Percentiles rank a stretch among this genome's conserved stretches.
Evolutionary conservation across 163 green algal species (phyloP).

Genomic region (Chlorella variabilis): DNA sequence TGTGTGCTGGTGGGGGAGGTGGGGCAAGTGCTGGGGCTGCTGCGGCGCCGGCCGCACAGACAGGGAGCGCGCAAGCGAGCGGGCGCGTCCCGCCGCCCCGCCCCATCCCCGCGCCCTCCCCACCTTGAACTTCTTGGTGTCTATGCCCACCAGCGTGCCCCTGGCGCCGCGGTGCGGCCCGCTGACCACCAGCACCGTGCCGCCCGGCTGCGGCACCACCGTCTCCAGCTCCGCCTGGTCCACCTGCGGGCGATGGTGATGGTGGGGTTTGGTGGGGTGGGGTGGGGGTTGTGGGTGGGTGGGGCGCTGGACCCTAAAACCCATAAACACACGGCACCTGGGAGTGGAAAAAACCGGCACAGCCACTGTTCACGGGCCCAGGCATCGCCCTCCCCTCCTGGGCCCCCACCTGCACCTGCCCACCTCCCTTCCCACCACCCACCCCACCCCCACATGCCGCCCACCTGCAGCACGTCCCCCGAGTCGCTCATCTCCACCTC

Average conservation of each 20-base stretch:
- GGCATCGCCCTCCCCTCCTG: too few relatives aligned
- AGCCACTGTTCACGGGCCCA: too few relatives aligned
- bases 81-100: too few relatives aligned
- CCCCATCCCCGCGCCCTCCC: too few relatives aligned
- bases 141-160: slow-evolving; percentile 68
- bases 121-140: slow-evolving; percentile 72
- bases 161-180: slow-evolving; percentile 26
- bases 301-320: neutral
- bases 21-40: too few relatives aligned
- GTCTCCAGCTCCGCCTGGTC: slow-evolving; percentile 91
- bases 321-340: neutral
- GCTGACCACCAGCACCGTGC: slow-evolving; percentile 72
- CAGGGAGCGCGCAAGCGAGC: too few relatives aligned
- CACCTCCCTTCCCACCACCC: too few relatives aligned
- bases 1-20: too few relatives aligned
- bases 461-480: slow-evolving; percentile 42
- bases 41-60: too few relatives aligned
- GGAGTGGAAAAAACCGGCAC: too few relatives aligned
- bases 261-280: too few relatives aligned
- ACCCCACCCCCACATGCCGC: neutral
- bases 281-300: neutral
- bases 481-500: slow-evolving; percentile 84
- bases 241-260: slow-evolving; percentile 50
- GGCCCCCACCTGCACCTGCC: too few relatives aligned
- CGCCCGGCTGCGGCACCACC: slow-evolving; percentile 74